These are phyloP conservation scores for Neurospora sp. DNA, from an alignment of 495 filamentous ascomycete species.

Conservation along the genomic window DNA sequence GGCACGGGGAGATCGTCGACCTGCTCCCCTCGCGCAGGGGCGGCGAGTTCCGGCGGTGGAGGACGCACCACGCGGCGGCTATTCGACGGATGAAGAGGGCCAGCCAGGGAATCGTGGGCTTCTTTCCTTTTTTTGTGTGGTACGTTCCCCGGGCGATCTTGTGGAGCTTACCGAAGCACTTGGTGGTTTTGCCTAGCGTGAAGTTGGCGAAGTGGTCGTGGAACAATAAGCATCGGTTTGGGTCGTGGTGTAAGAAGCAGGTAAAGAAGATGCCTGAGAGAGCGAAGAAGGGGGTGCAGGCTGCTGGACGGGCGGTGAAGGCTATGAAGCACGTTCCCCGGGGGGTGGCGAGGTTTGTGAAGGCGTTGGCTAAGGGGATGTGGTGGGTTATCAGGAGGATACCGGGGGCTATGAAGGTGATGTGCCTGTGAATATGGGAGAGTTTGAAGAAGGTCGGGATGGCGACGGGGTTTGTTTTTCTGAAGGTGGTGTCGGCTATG, in stretches of 20 bases:
- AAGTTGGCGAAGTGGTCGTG: conserved; percentile 16
- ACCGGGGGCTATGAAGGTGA: conserved; percentile 19
- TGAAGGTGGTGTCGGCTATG: conserved; percentile 20
- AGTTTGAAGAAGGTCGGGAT: conserved; percentile 17
- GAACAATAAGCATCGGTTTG: conserved; percentile 14
- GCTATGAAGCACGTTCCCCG: conserved; percentile 10
- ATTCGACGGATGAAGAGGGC: conserved; percentile 14
- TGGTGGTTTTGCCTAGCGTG: conserved; percentile 17
- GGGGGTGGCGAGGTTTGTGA: conserved; percentile 14
- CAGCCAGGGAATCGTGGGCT: conserved; percentile 8
- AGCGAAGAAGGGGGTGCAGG: conserved; percentile 10
- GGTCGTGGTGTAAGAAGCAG: conserved; percentile 17
- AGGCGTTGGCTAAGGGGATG: conserved; percentile 4
- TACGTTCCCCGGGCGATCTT: conserved; percentile 19
- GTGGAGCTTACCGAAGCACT: conserved; percentile 20
- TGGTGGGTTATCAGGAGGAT: conserved; percentile 19
- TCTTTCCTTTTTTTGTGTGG: conserved; percentile 20
- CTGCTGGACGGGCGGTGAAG: conserved; percentile 5
- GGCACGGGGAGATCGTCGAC: conserved; percentile 21
- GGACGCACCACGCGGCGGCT: conserved; percentile 10
- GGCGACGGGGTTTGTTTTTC: conserved; percentile 17
- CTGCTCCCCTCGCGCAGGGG: conserved; percentile 20
- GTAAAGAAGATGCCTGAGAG: conserved; percentile 16
- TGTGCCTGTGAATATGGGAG: conserved; percentile 22
- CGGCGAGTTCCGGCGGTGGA: conserved; percentile 23